Evolutionary conservation across 2,329 filamentous ascomycete species (phyloP), one percentile per base, ranked within the genome.

Genomic region (Calonectria naviculata): DNA sequence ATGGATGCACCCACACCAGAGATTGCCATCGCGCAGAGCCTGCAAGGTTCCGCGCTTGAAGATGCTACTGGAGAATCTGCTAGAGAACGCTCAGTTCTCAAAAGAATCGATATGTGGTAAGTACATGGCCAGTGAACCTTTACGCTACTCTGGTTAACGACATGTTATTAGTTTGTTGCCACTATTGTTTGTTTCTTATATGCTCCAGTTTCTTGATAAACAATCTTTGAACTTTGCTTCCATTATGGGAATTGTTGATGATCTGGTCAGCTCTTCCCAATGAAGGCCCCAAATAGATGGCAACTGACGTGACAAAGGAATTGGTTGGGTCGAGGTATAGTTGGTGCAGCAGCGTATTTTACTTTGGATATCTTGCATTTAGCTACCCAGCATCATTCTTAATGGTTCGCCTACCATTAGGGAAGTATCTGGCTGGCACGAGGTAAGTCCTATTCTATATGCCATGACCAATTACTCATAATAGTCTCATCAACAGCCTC

Each of bases 141-240:
- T n/a, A n/a, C n/a, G n/a, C n/a, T n/a, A n/a, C n/a, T n/a, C n/a
- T n/a, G n/a, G n/a, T n/a, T n/a, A n/a, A n/a, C n/a, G n/a, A n/a
- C n/a, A n/a, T n/a, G n/a, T n/a, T n/a, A n/a, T n/a, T n/a, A n/a
- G 75, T 12, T 47, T 77, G 13, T 58, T 77, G 54, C 75, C 75
- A 0, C 42, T 77, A 1, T 69, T 77, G 0, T 68, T 77, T 7
- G 75, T 76, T 2, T 77, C 75, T 0, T 77, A 77, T 5, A 77
- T 74, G 19, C 38, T 77, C 0, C 75, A 77, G n/a, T 77, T 77
- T 7, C 75, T 77, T 9, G 75, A 77, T 9, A 77, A 77, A 28
- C 75, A 77, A 17, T 77, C 75, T 0, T 41, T 77, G 2, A 77
- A 77, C 58, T 77, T 77, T 67, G 46, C 75, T 1, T 77, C 75